phyloP scores from a whole-genome alignment of 768 basidiomycete genomes.

The Amylocystis lapponica region DNA sequence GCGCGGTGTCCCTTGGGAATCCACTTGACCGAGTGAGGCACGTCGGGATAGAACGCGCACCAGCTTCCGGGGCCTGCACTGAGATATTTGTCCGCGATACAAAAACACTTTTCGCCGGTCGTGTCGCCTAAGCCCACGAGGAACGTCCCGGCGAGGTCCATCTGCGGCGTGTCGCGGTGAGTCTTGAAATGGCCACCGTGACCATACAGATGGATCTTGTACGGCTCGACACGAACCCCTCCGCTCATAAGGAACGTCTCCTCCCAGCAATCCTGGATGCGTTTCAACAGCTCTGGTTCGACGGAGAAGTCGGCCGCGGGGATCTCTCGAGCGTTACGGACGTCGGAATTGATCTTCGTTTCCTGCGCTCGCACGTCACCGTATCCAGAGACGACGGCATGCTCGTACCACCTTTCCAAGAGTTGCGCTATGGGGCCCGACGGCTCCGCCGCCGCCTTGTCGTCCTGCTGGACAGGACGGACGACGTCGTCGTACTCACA shows the following conservation, averaged over 20 bases:
- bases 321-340: constrained; percentile 24
- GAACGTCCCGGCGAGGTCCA: constrained; percentile 27
- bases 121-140: constrained; percentile 27
- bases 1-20: constrained; percentile 19
- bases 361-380: constrained; percentile 21
- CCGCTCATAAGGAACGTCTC: no score
- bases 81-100: neutral
- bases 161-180: constrained; percentile 26
- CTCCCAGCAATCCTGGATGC: no score
- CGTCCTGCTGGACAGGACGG: no score
- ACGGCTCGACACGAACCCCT: constrained; percentile 25
- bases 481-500: no score
- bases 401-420: constrained; percentile 10
- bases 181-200: constrained; percentile 23
- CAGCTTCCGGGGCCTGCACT: constrained; percentile 12
- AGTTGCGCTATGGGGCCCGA: no score
- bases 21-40: constrained; percentile 17
- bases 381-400: constrained; percentile 18
- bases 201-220: constrained; percentile 30
- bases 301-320: constrained; percentile 17
- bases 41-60: constrained; percentile 29
- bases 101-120: constrained; percentile 1
- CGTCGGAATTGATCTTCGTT: constrained; percentile 19
- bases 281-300: no score
- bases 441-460: no score